These are phyloP conservation scores for Somion occarium DNA, from an alignment of 1,284 basidiomycete species.

Conservation along the genomic window DNA sequence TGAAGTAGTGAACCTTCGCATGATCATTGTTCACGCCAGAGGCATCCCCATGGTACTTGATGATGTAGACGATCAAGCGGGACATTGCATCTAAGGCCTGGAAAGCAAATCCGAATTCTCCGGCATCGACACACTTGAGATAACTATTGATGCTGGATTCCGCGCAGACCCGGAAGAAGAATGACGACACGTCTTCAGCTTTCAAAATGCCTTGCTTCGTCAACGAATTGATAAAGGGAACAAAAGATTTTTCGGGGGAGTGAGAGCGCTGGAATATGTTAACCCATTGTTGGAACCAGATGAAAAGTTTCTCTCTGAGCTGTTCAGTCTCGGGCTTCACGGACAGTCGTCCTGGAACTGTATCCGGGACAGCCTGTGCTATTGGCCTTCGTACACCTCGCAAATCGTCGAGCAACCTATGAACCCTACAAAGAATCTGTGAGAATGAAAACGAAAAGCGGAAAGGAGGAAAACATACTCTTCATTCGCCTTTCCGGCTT, in stretches of 20 bases:
- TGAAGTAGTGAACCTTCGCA: conserved; percentile 94
- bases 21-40: conserved; percentile 86
- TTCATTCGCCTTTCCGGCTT: conserved; percentile 74
- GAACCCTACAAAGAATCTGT: conserved; percentile 36
- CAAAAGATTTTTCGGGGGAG: conserved; percentile 91
- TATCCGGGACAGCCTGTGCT: conserved; percentile 30
- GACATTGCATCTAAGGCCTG: conserved; percentile 96
- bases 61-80: conserved; percentile 93
- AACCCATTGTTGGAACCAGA: conserved; percentile 93
- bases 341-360: conserved; percentile 40
- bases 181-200: conserved; percentile 93
- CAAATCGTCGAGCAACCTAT: conserved; percentile 68
- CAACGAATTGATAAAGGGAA: conserved; percentile 95
- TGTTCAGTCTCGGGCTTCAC: conserved; percentile 68
- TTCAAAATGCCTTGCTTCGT: conserved; percentile 96
- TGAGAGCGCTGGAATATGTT: conserved; percentile 89
- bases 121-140: conserved; percentile 78
- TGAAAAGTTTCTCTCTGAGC: conserved; percentile 61
- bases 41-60: conserved; percentile 98
- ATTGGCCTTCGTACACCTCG: conserved; percentile 51
- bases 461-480: conserved; percentile 47
- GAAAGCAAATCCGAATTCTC: conserved; percentile 78
- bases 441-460: neutral
- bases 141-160: conserved; percentile 94
- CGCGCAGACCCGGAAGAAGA: conserved; percentile 98